Evolutionary conservation across 345 rosid genomes (phyloP).

Genomic region (Gossypium bickii): DNA sequence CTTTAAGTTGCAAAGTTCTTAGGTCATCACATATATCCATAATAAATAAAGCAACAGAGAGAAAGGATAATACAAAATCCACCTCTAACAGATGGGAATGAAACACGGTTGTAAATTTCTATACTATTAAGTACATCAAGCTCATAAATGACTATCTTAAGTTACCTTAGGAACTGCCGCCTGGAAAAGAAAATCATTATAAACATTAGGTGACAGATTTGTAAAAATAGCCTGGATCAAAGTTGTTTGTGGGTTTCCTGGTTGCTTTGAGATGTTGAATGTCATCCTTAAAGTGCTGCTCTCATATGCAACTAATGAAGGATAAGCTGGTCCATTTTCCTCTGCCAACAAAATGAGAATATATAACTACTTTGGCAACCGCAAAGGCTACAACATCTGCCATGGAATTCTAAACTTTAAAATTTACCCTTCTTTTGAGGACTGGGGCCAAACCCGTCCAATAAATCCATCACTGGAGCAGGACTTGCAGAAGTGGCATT

Average conservation of each 20-base stretch:
- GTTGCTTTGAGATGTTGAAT: constrained; percentile 70
- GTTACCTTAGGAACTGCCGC: constrained; percentile 99
- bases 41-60: not conserved
- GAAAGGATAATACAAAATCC: not conserved
- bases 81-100: not conserved
- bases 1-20: not conserved
- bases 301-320: constrained; percentile 71
- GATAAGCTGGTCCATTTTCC: constrained; percentile 70
- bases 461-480: constrained; percentile 65
- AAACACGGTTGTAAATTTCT: not conserved
- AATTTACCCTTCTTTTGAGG: constrained; percentile 59
- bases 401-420: constrained; percentile 11
- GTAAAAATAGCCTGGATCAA: constrained; percentile 66
- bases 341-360: constrained; percentile 39
- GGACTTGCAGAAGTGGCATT: constrained; percentile 39
- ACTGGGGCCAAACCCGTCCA: constrained; percentile 73
- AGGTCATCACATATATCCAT: not conserved
- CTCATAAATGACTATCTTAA: constrained; percentile 12
- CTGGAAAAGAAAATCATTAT: constrained; percentile 81
- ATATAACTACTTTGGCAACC: constrained; percentile 17
- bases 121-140: not conserved
- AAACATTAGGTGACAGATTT: constrained; percentile 59
- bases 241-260: constrained; percentile 69
- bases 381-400: constrained; percentile 11
- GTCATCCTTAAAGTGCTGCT: constrained; percentile 76